A percentile compares a stretch with the other conserved stretches of the same genome.
phyloP scores from a whole-genome alignment of 257 asterid genomes.

The Solanum peruvianum region DNA sequence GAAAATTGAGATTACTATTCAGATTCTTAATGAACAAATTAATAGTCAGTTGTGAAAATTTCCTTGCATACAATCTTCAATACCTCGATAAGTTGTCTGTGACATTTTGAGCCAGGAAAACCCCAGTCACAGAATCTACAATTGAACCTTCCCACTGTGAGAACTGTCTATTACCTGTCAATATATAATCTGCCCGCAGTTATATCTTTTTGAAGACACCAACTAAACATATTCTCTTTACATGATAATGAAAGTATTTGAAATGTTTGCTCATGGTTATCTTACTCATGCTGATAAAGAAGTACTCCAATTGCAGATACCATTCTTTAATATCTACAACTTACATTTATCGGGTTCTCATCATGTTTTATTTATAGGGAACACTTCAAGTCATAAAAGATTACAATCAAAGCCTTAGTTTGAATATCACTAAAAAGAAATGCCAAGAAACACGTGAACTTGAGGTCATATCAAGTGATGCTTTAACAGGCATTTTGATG shows the following conservation, averaged over 20 bases:
- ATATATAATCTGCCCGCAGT: background rate
- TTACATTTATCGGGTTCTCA: background rate
- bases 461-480: background rate
- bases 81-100: constrained; percentile 73
- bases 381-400: background rate
- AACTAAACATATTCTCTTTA: background rate
- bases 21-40: background rate
- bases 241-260: background rate
- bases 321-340: background rate
- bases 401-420: background rate
- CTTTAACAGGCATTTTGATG: background rate
- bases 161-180: constrained; percentile 57
- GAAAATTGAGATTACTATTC: background rate
- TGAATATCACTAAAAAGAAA: background rate
- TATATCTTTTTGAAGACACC: background rate
- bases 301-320: background rate
- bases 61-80: background rate
- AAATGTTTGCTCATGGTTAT: background rate
- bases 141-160: constrained; percentile 80
- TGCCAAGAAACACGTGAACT: background rate
- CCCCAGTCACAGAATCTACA: constrained; percentile 70
- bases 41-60: background rate
- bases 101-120: constrained; percentile 70
- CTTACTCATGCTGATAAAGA: background rate
- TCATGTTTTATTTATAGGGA: background rate